Percentiles rank a stretch among this genome's conserved stretches.
These are phyloP conservation scores for Boechera divaricarpa DNA, from an alignment of 345 rosid species.

Conservation along the genomic window DNA sequence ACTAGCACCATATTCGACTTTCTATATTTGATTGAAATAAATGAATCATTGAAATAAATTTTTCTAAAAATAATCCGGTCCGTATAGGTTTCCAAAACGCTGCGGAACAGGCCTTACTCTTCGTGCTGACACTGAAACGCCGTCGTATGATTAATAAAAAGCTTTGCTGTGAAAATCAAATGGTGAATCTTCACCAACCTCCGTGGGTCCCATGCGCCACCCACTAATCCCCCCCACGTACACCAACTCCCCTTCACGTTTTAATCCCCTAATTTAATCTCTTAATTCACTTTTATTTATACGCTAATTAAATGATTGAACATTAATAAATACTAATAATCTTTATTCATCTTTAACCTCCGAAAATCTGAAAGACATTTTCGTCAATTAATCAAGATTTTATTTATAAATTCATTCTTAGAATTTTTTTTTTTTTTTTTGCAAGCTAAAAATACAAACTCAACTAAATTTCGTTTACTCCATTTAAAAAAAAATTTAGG, in stretches of 20 bases:
- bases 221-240: conserved; percentile 38
- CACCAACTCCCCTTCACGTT: conserved; percentile 49
- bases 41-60: neutral
- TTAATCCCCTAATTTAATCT: conserved; percentile 7
- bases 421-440: too few species aligned
- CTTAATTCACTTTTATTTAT: conserved; percentile 2
- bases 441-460: neutral
- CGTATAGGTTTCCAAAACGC: conserved; percentile 12
- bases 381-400: neutral
- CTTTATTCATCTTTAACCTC: neutral
- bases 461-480: neutral
- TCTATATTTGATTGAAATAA: neutral
- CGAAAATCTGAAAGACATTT: too few species aligned
- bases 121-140: conserved; percentile 22
- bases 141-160: neutral
- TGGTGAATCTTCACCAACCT: conserved; percentile 46
- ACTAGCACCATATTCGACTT: neutral
- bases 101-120: conserved; percentile 13
- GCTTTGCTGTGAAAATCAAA: conserved; percentile 16
- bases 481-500: neutral
- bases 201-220: conserved; percentile 42
- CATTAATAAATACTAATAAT: neutral
- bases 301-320: conserved; percentile 9
- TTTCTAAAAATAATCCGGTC: too few species aligned
- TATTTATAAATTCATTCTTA: neutral